phyloP scores from a whole-genome alignment of 352 stramenopile species.

The Blastocystis sp. region DNA sequence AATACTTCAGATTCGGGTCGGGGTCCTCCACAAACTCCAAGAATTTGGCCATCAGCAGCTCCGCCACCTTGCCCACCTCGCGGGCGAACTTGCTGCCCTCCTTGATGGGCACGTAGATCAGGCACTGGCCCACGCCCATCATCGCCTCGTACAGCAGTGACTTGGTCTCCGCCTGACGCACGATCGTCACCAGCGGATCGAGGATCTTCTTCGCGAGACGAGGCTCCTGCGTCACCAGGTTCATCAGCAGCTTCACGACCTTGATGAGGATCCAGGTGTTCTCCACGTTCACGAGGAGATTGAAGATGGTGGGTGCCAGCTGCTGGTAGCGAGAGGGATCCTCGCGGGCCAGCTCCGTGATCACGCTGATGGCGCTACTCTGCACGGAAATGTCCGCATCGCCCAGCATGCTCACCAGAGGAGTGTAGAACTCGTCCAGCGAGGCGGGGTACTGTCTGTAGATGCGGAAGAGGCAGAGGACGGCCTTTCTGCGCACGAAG shows the following conservation, averaged over 20 bases:
- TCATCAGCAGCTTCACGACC: conserved; percentile 95
- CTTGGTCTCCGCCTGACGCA: conserved; percentile 94
- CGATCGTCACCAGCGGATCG: conserved; percentile 91
- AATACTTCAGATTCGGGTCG: conserved; percentile 98
- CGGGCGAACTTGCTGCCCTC: conserved; percentile 90
- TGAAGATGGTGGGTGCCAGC: conserved; percentile 95
- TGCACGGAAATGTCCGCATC: conserved; percentile 91
- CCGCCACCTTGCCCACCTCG: conserved; percentile 84
- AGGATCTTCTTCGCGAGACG: conserved; percentile 93
- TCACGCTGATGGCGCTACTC: conserved; percentile 95
- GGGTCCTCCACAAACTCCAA: conserved; percentile 90
- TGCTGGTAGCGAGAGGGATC: conserved; percentile 97
- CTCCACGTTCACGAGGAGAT: conserved; percentile 89
- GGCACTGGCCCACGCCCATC: conserved; percentile 85
- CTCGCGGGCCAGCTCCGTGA: conserved; percentile 96
- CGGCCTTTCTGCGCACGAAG: conserved; percentile 97
- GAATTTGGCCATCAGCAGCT: conserved; percentile 90
- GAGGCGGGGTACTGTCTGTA: conserved; percentile 96
- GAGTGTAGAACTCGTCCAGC: conserved; percentile 92
- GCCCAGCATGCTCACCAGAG: conserved; percentile 90
- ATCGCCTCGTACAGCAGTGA: conserved; percentile 89
- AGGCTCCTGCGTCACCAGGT: conserved; percentile 92
- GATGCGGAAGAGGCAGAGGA: conserved; percentile 95
- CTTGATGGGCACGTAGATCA: conserved; percentile 90
- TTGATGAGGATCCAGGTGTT: conserved; percentile 99